Evolutionary conservation across 495 filamentous ascomycete species (phyloP), one percentile per base, ranked within the genome.

Genomic region (Aspergillus incahuasiensis): DNA sequence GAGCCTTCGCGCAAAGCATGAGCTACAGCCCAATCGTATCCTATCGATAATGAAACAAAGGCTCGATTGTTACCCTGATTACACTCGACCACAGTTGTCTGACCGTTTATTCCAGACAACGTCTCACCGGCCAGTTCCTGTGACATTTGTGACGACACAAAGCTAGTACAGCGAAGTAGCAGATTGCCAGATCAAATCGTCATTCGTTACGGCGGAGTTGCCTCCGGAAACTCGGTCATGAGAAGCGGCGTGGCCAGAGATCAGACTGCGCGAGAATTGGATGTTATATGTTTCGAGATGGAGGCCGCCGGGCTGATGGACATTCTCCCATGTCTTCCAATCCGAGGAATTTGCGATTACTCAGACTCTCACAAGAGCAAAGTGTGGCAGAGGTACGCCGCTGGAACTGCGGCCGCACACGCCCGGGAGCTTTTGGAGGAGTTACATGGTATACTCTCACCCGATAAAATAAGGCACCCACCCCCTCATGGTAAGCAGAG

Each of bases 261-360:
- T 52, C 28, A 56, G n/a, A 35, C 74, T 24, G 46, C 45, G 1
- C 21, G 25, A 16, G 19, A 41, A 49, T 56, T 42, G 6, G 53
- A 61, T 28, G 57, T 77, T 15, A 55, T 77, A 3, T 77, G 69
- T 42, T 74, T 79, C 48, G 74, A 79, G 48, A 79, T 76, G 69
- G 75, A 81, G 55, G 68, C 72, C 15, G 77, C 74, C 12, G 76
- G 75, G 2, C 35, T 79, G 11, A 67, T 71, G 62, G 61, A 65
- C 38, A 42, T 22, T 12, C 39, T 68, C 4, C 67, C 58, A 35
- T 74, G 61, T 48, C 62, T 74, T 4, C 56, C 62, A 11, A 69
- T 74, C 20, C 56, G 65, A 12, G 70, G 70, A 12, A 67, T 73
- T 21, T 72, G 62, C 50, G 67, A 75, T 34, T 75, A 75, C 40